Percentiles rank a stretch among this genome's conserved stretches.
Evolutionary conservation across 2,329 filamentous ascomycete species (phyloP).

Genomic region (Fusarium setosum): DNA sequence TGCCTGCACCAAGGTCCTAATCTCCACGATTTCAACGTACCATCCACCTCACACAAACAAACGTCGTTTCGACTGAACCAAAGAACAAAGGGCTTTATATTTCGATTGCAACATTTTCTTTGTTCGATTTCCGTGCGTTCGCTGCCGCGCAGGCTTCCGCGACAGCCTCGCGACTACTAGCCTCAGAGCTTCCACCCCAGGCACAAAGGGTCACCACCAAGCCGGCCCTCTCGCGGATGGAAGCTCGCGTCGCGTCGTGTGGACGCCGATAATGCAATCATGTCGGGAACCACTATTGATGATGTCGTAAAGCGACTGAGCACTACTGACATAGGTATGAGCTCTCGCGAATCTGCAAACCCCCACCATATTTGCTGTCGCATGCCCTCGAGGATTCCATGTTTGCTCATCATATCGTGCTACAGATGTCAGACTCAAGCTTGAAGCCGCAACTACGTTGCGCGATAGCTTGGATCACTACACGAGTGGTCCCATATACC

Average conservation of each 20-base stretch:
- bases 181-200: slow-evolving; percentile 30
- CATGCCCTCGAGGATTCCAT: slow-evolving; percentile 16
- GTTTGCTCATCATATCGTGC: slow-evolving; percentile 10
- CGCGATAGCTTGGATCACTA: slow-evolving; percentile 94
- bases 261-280: slow-evolving; percentile 62
- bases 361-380: slow-evolving; percentile 31
- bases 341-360: slow-evolving; percentile 2
- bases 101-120: not conserved
- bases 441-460: slow-evolving; percentile 84
- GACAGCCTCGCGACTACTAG: slow-evolving; percentile 38
- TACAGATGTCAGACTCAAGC: slow-evolving; percentile 83
- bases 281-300: slow-evolving; percentile 71
- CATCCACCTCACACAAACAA: not conserved
- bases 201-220: slow-evolving; percentile 31
- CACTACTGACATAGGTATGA: slow-evolving; percentile 64
- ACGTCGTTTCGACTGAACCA: not conserved
- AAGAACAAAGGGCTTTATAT: not conserved
- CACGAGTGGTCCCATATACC: slow-evolving; percentile 80
- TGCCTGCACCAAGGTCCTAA: slow-evolving; percentile 1
- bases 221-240: slow-evolving; percentile 48
- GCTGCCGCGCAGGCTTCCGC: slow-evolving; percentile 19
- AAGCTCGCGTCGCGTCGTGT: slow-evolving; percentile 47
- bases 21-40: not conserved
- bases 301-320: slow-evolving; percentile 72
- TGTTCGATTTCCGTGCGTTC: slow-evolving; percentile 4